Percentiles rank a stretch among this genome's conserved stretches.
phyloP scores from a whole-genome alignment of 495 filamentous ascomycete species.

The Lindgomyces ingoldianus region DNA sequence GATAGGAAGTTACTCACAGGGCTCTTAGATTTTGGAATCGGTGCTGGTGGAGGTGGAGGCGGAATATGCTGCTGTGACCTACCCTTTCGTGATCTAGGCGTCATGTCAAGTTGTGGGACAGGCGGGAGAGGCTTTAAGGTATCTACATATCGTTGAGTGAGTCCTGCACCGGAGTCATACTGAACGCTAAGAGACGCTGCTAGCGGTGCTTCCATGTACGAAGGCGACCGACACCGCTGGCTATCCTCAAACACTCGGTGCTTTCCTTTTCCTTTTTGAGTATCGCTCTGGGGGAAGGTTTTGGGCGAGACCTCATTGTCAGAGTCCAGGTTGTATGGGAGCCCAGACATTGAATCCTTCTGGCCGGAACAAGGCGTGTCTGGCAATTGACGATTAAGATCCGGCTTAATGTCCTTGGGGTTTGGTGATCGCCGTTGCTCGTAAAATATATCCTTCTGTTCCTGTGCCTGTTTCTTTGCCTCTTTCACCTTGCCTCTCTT shows the following conservation, averaged over 20 bases:
- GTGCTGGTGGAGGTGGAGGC: background rate
- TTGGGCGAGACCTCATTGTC: too few species aligned
- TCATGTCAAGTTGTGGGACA: background rate
- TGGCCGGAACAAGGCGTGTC: background rate
- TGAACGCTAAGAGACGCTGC: conserved; percentile 15
- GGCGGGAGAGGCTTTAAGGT: conserved; percentile 10
- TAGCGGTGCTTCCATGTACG: background rate
- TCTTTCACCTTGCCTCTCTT: background rate
- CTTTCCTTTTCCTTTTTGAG: background rate
- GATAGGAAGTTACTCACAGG: background rate
- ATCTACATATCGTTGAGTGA: conserved; percentile 1
- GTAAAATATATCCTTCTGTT: background rate
- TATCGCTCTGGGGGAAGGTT: background rate
- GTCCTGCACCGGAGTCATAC: conserved; percentile 2
- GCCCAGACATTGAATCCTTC: background rate
- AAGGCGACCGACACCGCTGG: background rate
- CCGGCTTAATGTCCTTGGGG: too few species aligned
- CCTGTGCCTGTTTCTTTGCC: background rate
- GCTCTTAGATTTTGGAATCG: background rate
- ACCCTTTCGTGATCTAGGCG: conserved; percentile 1
- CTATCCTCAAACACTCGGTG: background rate
- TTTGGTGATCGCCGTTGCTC: background rate
- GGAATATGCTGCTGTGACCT: background rate
- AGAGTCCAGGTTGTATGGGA: background rate
- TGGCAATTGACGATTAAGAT: background rate